Percentiles rank a stretch among this genome's conserved stretches.
phyloP scores from a whole-genome alignment of 495 filamentous ascomycete species.

The Xylaria telfairii region DNA sequence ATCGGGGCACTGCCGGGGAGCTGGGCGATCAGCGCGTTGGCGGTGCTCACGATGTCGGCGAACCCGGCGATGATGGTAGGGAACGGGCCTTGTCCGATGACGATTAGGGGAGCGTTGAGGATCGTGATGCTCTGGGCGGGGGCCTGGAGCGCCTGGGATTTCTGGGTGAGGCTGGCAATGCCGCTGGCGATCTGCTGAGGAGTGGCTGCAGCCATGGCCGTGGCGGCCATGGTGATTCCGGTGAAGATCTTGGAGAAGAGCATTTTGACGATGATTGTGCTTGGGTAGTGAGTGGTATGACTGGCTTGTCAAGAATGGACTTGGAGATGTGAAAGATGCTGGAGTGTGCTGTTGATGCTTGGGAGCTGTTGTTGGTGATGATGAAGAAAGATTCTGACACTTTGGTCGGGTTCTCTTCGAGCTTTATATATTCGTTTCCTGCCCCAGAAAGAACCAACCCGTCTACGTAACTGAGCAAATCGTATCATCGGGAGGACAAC shows the following conservation, averaged over 20 bases:
- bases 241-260: constrained; percentile 24
- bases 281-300: constrained; percentile 10
- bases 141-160: constrained; percentile 34
- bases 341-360: constrained; percentile 4
- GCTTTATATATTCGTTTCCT: constrained; percentile 14
- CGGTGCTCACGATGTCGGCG: constrained; percentile 29
- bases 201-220: constrained; percentile 26
- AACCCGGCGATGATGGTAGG: constrained; percentile 35
- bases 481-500: neutral
- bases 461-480: neutral
- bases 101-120: constrained; percentile 33
- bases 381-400: neutral
- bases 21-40: neutral
- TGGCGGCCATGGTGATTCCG: constrained; percentile 23
- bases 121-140: constrained; percentile 38
- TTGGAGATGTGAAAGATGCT: neutral
- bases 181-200: constrained; percentile 31
- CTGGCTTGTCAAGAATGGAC: neutral
- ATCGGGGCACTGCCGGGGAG: constrained; percentile 17
- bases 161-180: constrained; percentile 32
- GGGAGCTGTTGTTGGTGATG: constrained; percentile 1
- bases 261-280: constrained; percentile 21
- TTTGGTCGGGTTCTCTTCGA: neutral
- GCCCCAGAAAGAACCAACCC: neutral
- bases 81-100: constrained; percentile 38